These are phyloP conservation scores for Penicillium simplicissimum DNA, from an alignment of 495 filamentous ascomycete species.

Conservation along the genomic window DNA sequence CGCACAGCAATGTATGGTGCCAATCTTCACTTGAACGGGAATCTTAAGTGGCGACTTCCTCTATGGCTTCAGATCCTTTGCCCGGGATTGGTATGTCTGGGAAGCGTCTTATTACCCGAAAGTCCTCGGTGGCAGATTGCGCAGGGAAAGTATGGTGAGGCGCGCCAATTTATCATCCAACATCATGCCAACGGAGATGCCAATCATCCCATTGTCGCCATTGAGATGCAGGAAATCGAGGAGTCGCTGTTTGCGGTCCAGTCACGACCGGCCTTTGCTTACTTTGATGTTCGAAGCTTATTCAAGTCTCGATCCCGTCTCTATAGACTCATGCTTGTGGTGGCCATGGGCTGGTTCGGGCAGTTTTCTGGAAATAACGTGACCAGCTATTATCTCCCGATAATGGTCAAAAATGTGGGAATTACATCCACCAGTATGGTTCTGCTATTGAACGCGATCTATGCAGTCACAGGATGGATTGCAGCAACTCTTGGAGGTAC, in stretches of 20 bases:
- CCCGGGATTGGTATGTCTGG: not conserved
- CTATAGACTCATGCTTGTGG: not conserved
- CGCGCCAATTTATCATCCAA: not conserved
- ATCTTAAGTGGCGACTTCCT: not conserved
- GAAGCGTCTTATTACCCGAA: not conserved
- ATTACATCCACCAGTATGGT: not conserved
- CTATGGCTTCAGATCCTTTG: not conserved
- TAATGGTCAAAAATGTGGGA: not conserved
- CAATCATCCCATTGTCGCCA: not conserved
- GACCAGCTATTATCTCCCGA: not conserved
- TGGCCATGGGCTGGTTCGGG: not conserved
- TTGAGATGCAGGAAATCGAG: not conserved
- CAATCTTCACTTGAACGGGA: not conserved
- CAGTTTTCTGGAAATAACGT: not conserved
- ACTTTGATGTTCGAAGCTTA: not conserved
- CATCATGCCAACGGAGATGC: not conserved
- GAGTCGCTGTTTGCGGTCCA: not conserved
- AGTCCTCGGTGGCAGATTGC: not conserved
- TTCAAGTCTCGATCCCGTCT: not conserved
- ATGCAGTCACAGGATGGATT: not conserved
- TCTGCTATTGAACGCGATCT: not conserved
- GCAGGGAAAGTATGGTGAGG: not conserved
- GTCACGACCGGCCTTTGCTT: not conserved
- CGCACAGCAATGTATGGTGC: not conserved
- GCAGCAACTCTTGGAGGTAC: not conserved